Evolutionary conservation across 352 stramenopile species (phyloP), one percentile per base, ranked within the genome.

Genomic region (Phytophthora ramorum): DNA sequence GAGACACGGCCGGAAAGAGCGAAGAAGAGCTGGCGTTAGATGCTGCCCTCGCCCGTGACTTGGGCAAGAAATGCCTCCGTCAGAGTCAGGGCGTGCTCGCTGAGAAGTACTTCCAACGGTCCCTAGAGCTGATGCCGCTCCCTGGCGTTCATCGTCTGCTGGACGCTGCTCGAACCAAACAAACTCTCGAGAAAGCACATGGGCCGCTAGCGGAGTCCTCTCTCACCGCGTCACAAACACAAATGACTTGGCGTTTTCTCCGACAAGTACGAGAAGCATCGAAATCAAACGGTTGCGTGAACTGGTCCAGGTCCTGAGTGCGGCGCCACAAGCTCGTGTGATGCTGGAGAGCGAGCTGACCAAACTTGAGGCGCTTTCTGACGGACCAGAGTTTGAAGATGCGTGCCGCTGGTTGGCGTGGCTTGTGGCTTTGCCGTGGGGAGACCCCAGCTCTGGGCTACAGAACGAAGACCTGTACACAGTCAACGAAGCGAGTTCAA

Each of bases 51-150:
- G 79, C 79, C 2, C 68, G 83, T 34, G 83, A 93, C 62, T 56
- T 93, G 17, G 85, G 83, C 8, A 85, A 79, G 38, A 89, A 87
- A 40, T 85, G 71, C 59, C 68, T 70, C 46, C 79, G 83, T 14
- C 66, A 84, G 43, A 63, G 69, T 26, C 71, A 89, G 43, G 76
- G 71, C 20, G 61, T 63, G 0, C 44, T 88, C 1, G 81, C 83
- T 3, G 69, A 84, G 45, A 76, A 77, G 41, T 90, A 91, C 58
- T 91, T 93, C 46, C 71, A 78, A 34, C 70, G 68, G 26, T 93
- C 85, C 5, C 51, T 92, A 16, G 70, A 83, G 40, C 49, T 90
- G 13, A 77, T 88, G 38, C 61, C 73, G 0, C 63, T 93, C 3
- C 83, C 85, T 12, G 83, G 85, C 10, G 85, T 93, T 2, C 45